These are phyloP conservation scores for Camellia sinensis DNA, from an alignment of 148 eudicot species.

Conservation along the genomic window DNA sequence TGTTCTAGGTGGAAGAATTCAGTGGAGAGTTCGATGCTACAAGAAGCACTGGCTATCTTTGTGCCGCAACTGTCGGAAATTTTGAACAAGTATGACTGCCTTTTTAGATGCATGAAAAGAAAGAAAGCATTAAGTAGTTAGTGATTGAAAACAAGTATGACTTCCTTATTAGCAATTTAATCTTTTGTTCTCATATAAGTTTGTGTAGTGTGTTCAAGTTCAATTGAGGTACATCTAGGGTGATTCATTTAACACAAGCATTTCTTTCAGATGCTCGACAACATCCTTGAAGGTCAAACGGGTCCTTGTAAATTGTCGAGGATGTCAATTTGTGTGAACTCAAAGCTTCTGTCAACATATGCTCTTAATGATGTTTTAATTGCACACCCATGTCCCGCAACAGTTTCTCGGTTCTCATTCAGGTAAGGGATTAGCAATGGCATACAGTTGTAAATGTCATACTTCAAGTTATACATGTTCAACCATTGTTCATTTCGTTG, in stretches of 20 bases:
- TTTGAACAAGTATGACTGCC: slow-evolving; percentile 69
- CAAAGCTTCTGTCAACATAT: slow-evolving; percentile 44
- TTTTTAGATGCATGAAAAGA: neutral
- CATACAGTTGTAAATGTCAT: neutral
- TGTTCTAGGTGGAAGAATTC: slow-evolving; percentile 47
- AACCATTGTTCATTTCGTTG: neutral
- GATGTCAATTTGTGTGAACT: slow-evolving; percentile 62
- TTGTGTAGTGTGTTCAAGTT: neutral
- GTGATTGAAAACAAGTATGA: neutral
- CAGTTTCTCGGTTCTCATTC: slow-evolving; percentile 86
- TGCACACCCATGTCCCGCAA: slow-evolving; percentile 87
- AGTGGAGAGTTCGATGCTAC: slow-evolving; percentile 78
- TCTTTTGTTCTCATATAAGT: neutral
- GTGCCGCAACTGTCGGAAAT: slow-evolving; percentile 74
- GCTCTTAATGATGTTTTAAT: slow-evolving; percentile 82
- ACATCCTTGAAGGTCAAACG: slow-evolving; percentile 53
- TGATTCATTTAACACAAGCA: neutral
- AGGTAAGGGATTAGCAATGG: slow-evolving; percentile 34
- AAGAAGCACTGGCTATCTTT: slow-evolving; percentile 92
- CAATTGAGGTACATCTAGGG: neutral
- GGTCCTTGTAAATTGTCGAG: slow-evolving; percentile 67
- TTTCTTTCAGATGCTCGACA: slow-evolving; percentile 56
- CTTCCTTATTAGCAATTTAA: no score
- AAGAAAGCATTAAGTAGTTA: neutral
- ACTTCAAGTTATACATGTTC: neutral